A percentile compares a stretch with the other conserved stretches of the same genome.
phyloP scores from a whole-genome alignment of 345 rosid species.

The Euphorbia tirucalli region DNA sequence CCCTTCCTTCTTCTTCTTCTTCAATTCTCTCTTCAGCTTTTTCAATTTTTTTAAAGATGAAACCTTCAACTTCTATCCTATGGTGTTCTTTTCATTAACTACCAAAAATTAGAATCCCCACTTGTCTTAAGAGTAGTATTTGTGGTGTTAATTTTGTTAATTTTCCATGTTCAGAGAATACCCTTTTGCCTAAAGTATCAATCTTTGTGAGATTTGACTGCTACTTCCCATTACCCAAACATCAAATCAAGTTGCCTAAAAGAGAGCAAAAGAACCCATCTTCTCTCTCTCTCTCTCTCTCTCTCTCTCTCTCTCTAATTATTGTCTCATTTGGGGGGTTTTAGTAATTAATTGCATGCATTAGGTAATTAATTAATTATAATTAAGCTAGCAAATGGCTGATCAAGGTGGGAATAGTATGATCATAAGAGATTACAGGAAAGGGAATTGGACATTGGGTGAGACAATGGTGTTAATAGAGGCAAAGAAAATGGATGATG shows the following conservation, averaged over 20 bases:
- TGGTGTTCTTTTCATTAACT: too few relatives aligned
- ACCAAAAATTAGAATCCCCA: conserved; percentile 10
- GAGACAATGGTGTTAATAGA: conserved; percentile 85
- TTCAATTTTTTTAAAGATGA: conserved; percentile 41
- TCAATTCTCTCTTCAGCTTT: conserved; percentile 11
- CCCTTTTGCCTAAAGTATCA: conserved; percentile 28
- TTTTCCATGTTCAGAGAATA: conserved; percentile 12
- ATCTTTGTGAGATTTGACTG: conserved; percentile 30
- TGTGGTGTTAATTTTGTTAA: background rate
- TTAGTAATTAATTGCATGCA: too few relatives aligned
- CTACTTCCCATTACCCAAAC: conserved; percentile 15
- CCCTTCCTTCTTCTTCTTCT: background rate
- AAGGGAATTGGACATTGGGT: conserved; percentile 77
- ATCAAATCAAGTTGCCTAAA: conserved; percentile 31
- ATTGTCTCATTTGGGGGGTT: too few relatives aligned
- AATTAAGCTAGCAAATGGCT: too few relatives aligned
- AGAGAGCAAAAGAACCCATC: conserved; percentile 23
- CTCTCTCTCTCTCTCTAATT: too few relatives aligned
- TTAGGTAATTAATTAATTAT: too few relatives aligned
- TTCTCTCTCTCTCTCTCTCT: too few relatives aligned
- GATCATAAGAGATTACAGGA: conserved; percentile 70
- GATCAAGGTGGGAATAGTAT: conserved; percentile 50
- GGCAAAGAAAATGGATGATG: conserved; percentile 87
- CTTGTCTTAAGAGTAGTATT: background rate
- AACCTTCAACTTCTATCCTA: conserved; percentile 23